phyloP scores from a whole-genome alignment of 2,329 filamentous ascomycete species.

The Neofusicoccum umdonicola region DNA sequence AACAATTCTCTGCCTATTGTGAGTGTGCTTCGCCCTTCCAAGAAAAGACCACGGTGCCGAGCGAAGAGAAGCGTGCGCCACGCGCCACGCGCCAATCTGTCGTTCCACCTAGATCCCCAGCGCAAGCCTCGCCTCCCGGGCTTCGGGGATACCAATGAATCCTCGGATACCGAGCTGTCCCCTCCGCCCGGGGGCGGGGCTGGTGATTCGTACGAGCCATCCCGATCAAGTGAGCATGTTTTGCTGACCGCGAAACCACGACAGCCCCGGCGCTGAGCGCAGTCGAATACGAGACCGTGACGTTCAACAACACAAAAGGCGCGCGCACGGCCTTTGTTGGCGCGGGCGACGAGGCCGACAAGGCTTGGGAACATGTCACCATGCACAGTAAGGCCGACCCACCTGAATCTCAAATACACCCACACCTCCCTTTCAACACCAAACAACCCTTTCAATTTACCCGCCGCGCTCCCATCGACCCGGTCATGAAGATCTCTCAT shows the following conservation, averaged over 20 bases:
- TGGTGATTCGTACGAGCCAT: background rate
- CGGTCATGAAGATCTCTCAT: background rate
- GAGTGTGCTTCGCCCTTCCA: background rate
- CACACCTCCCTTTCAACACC: background rate
- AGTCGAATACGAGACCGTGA: background rate
- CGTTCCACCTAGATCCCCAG: too few relatives aligned
- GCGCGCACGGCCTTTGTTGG: slow-evolving; percentile 49
- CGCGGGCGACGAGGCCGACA: slow-evolving; percentile 56
- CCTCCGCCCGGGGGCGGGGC: too few relatives aligned
- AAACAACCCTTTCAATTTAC: slow-evolving; percentile 12
- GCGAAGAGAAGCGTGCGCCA: too few relatives aligned
- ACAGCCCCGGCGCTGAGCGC: slow-evolving; percentile 10
- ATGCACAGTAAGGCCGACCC: slow-evolving; percentile 34
- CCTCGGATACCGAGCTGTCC: too few relatives aligned
- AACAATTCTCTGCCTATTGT: slow-evolving; percentile 11
- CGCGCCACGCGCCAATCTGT: too few relatives aligned
- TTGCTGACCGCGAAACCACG: background rate
- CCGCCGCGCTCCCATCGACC: too few relatives aligned
- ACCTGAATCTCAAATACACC: background rate
- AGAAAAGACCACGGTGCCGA: too few relatives aligned
- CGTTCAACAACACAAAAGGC: slow-evolving; percentile 9
- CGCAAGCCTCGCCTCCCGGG: too few relatives aligned
- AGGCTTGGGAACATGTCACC: slow-evolving; percentile 57
- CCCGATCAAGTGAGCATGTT: background rate
- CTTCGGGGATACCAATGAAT: too few relatives aligned